Base-by-base conservation (phyloP, 1,139 yeast species). In the Kluyveromyces sp. region DNA sequence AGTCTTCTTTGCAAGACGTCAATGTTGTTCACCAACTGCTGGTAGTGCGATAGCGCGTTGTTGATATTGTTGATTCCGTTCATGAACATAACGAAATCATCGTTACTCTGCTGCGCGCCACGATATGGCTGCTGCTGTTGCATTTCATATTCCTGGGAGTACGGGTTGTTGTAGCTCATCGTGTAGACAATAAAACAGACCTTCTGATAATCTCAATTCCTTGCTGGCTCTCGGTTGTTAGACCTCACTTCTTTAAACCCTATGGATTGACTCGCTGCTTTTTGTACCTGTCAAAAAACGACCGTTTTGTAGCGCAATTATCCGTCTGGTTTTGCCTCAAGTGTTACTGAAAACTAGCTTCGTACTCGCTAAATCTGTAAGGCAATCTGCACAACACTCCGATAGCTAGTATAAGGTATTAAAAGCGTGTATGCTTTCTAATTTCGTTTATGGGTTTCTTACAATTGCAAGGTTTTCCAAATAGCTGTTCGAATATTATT, bases 1-100 rank as follows among this genome's bases (percentile, higher is more conserved):
- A 92, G 75, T 56, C 84, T 80, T 61, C 81, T 75, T 70, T 94
- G 98, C 59, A 86, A 77, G 51, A 78, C 76, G 62, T 86, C 85
- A 50, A 92, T 82, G 59, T 87, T 75, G 53, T 82, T 81, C 54
- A 92, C 79, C 59, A 87, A 67, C 54, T 73, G 81, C 56, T 83
- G 81, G 68, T 88, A 92, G 63, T 82, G 85, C 55, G 82, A 87
- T 56, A 92, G 76, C 58, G 80, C 81, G 54, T 78, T 77, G 69
- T 88, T 86, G 64, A 92, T 79, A 56, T 77, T 81, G 61, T 85
- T 92, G 52, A 92, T 79, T 60, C 83, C 86, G 56, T 79, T 76
- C 82, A 89, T 88, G 65, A 83, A 89, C 44, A 74, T 73, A 46
- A 82, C 84, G 66, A 83, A 83, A 60, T 82, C 92, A 48, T 71